Evolutionary conservation across 805 yeast species (phyloP).

Genomic region (Candida berthetii): DNA sequence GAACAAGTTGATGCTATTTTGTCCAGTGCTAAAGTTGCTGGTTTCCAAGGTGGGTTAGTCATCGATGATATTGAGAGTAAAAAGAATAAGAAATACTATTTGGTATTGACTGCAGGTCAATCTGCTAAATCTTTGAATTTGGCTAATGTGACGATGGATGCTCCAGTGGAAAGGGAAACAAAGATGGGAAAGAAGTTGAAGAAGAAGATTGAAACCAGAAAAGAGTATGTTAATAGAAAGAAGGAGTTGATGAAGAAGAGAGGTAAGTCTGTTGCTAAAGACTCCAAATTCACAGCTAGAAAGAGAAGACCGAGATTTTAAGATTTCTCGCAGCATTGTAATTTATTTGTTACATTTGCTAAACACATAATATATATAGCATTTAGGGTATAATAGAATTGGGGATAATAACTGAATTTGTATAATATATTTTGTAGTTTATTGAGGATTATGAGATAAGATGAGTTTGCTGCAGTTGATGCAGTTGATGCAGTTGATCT

Average conservation of each 20-base stretch:
- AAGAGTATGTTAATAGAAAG: slow-evolving; percentile 82
- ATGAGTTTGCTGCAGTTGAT: too few species aligned
- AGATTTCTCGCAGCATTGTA: neutral
- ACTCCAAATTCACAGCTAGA: slow-evolving; percentile 90
- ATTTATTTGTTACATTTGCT: too few species aligned
- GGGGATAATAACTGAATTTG: too few species aligned
- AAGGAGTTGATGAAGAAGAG: slow-evolving; percentile 89
- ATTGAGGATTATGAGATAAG: too few species aligned
- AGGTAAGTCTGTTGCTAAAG: slow-evolving; percentile 84
- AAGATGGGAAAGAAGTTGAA: slow-evolving; percentile 22
- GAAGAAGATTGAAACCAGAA: slow-evolving; percentile 61
- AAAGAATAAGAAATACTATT: slow-evolving; percentile 83
- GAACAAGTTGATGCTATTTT: slow-evolving; percentile 73
- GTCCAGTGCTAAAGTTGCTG: slow-evolving; percentile 85
- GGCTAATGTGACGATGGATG: slow-evolving; percentile 77
- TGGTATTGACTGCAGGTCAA: slow-evolving; percentile 84
- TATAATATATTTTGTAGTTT: too few species aligned
- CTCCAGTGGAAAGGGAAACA: slow-evolving; percentile 40
- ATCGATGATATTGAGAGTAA: slow-evolving; percentile 92
- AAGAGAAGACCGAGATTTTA: slow-evolving; percentile 63
- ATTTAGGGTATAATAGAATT: too few species aligned
- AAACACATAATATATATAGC: too few species aligned
- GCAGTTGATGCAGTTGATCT: too few species aligned
- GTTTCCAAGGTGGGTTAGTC: slow-evolving; percentile 94
- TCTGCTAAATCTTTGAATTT: slow-evolving; percentile 72